Evolutionary conservation across 129 eudicot genomes (phyloP), one percentile per base, ranked within the genome.

Genomic region (Solidago caesia): DNA sequence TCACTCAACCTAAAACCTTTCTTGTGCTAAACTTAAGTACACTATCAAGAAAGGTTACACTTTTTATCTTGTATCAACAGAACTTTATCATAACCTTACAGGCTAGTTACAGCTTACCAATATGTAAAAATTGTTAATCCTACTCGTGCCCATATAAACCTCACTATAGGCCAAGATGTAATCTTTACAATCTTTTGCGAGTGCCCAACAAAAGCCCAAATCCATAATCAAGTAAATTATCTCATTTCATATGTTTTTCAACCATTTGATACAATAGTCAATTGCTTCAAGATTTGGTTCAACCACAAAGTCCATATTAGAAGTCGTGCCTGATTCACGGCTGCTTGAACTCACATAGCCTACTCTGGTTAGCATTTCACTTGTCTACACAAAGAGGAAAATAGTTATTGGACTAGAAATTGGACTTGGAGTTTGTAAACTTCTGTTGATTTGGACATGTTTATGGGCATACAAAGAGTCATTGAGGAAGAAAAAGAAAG

Each of bases 161-260:
- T 94, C 51, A 8, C 61, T 0, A 74, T 88, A 11, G 96, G 98
- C 15, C 80, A 58, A 4, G 77, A 75, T 44, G 85, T 82, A 0
- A 65, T 52, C 60, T 94, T 94, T 67, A 97, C 97, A 7, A 78
- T 94, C 72, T 90, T 94, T 76, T 94, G 98, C 80, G 86, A 79
- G 91, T 94, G 98, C 82, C 97, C 97, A 21, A 77, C 79, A 67
- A 47, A 71, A 3, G 33, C 86, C 80, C 89, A 82, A 77, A 46
- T 80, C 80, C 75, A 33, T 41, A 90, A 82, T 60, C 64, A 64
- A 43, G 59, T 80, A 0, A 88, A 75, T 64, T 88, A 67, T 77
- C 78, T 90, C 12, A 79, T 94, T 72, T 84, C 88, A 63, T 90
- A 90, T 79, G 96, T 90, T 72, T 83, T 88, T 42, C 98, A 90